These are phyloP conservation scores for Hypoxylon rickii DNA, from an alignment of 495 filamentous ascomycete genomes.

Conservation along the genomic window DNA sequence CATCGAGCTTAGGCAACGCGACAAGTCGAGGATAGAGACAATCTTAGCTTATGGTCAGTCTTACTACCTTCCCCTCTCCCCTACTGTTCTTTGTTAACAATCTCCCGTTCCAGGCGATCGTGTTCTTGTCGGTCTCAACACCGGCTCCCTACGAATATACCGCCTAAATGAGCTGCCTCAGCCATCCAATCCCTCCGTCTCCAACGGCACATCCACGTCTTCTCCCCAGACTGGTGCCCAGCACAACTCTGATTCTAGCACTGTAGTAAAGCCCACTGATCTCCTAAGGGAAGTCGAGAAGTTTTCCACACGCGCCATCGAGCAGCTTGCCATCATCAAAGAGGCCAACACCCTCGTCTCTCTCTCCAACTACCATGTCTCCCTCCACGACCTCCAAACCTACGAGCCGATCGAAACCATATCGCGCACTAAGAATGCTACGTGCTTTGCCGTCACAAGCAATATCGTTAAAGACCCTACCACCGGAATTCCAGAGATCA, in stretches of 20 bases:
- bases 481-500: conserved; percentile 86
- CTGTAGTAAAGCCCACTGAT: conserved; percentile 68
- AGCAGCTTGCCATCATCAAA: conserved; percentile 93
- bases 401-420: conserved; percentile 78
- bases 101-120: conserved; percentile 67
- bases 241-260: conserved; percentile 1
- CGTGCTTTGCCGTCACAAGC: conserved; percentile 87
- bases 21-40: conserved; percentile 94
- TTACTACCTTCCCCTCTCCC: background rate
- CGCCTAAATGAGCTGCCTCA: conserved; percentile 70
- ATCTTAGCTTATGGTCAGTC: conserved; percentile 81
- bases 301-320: conserved; percentile 85
- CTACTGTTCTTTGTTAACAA: background rate
- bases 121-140: conserved; percentile 87
- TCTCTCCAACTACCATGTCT: conserved; percentile 83
- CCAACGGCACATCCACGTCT: conserved; percentile 21
- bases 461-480: conserved; percentile 88
- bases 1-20: conserved; percentile 91
- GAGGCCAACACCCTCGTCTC: conserved; percentile 90
- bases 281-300: conserved; percentile 88
- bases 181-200: conserved; percentile 9
- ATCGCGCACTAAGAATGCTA: conserved; percentile 79
- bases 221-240: conserved; percentile 15
- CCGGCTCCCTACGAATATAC: conserved; percentile 87
- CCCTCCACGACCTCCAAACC: conserved; percentile 83